phyloP scores from a whole-genome alignment of 805 yeast genomes.

The Zygoascus bituminiphila region DNA sequence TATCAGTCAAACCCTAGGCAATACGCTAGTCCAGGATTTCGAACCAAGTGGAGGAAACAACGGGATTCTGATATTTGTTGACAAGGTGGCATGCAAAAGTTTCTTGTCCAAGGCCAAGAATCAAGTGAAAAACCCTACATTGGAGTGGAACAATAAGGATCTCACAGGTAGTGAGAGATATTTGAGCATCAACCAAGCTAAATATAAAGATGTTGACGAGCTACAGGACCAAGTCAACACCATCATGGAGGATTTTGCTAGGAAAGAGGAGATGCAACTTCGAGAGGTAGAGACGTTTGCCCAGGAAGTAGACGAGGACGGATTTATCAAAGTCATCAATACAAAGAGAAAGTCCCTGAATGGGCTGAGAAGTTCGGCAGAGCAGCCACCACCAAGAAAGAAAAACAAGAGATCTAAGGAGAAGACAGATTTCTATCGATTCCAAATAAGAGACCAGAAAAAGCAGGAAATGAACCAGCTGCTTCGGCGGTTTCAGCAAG shows the following conservation, averaged over 20 bases:
- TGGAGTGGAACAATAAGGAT: constrained; percentile 33
- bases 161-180: constrained; percentile 33
- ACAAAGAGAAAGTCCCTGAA: constrained; percentile 74
- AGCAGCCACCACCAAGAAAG: constrained; percentile 9
- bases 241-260: constrained; percentile 59
- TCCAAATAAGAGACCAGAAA: constrained; percentile 90
- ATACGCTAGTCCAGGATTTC: constrained; percentile 31
- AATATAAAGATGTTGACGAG: constrained; percentile 37
- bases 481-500: constrained; percentile 75
- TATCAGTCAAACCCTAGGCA: constrained; percentile 44
- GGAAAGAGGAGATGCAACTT: constrained; percentile 47
- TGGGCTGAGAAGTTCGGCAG: constrained; percentile 36
- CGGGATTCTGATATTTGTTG: constrained; percentile 67
- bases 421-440: constrained; percentile 87
- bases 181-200: constrained; percentile 30
- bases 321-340: constrained; percentile 85
- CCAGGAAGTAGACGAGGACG: constrained; percentile 79
- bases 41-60: constrained; percentile 32
- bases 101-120: constrained; percentile 59
- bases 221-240: constrained; percentile 51
- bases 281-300: constrained; percentile 24
- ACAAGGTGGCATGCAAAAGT: constrained; percentile 54
- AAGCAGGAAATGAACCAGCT: constrained; percentile 87
- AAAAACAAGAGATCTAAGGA: constrained; percentile 56
- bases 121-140: constrained; percentile 24